Base-by-base conservation (phyloP, 2,329 filamentous ascomycete genomes). In the Herpomyces periplanetae region DNA sequence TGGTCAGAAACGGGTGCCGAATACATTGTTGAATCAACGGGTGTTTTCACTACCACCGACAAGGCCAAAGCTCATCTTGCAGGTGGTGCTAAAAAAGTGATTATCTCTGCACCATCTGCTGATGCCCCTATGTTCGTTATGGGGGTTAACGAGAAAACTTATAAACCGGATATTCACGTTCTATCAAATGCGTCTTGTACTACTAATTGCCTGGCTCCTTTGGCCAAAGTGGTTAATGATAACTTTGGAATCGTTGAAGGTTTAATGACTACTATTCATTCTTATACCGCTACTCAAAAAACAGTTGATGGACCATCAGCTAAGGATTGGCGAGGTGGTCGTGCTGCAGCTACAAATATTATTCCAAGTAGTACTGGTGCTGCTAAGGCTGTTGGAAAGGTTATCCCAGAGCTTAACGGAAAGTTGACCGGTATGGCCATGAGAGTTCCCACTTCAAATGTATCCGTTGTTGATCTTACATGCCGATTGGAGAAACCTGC, bases 61-160 rank as follows among this genome's bases (percentile, higher is more conserved):
- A 87, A 87, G 66, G 75, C 75, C 42, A 56, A 53, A 38, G 66
- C 65, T 34, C 75, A 91, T 49, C 60, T 91, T 51, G 62, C 65
- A 49, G 75, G 73, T 41, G 75, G 75, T 44, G 75, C 75, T 44
- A 88, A 88, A 68, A 85, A 85, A 61, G 75, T 73, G 44, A 48
- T 73, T 52, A 73, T 75, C 55, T 80, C 66, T 32, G 66, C 68
- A 37, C 68, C 68, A 36, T 84, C 68, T 27, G 63, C 65, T 31
- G 80, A 96, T 51, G 80, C 80, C 38, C 75, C 75, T 42, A 96
- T 96, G 80, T 96, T 84, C 59, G 80, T 96, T 41, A 84, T 88
- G 61, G 80, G 80, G 42, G 80, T 96, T 51, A 96, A 91, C 58
- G 53, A 91, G 49, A 56, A 73, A 44, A 53, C 46, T 35, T 91